Conservation (phyloP, 495 filamentous ascomycete genomes). For the Cenococcum geophilum region DNA sequence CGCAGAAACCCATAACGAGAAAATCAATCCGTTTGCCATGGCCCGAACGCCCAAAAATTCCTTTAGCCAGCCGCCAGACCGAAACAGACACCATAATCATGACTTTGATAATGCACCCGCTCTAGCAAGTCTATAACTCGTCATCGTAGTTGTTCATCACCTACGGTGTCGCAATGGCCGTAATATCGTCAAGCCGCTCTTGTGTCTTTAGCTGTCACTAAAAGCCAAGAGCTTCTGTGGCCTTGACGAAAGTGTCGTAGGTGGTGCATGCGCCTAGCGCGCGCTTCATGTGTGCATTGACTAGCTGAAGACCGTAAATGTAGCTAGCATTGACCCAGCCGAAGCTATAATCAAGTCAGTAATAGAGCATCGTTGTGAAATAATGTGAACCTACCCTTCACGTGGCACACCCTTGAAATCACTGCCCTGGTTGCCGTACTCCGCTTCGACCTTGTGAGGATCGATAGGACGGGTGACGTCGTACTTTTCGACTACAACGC, state of each 20-base stretch:
- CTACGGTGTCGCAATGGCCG: background rate
- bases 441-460: constrained; percentile 86
- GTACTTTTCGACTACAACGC: constrained; percentile 97
- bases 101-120: background rate
- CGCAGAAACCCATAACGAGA: background rate
- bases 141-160: background rate
- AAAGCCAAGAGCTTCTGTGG: constrained; percentile 37
- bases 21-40: background rate
- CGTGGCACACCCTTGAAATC: constrained; percentile 91
- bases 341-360: constrained; percentile 57
- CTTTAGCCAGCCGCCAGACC: background rate
- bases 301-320: constrained; percentile 76
- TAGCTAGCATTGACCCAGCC: constrained; percentile 99
- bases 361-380: constrained; percentile 1
- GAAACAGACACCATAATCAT: background rate
- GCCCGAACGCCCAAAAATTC: background rate
- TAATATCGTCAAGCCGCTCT: background rate
- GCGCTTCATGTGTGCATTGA: constrained; percentile 76
- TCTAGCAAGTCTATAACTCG: background rate
- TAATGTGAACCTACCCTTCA: constrained; percentile 65
- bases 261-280: constrained; percentile 78
- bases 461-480: constrained; percentile 85
- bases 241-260: constrained; percentile 66
- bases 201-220: background rate
- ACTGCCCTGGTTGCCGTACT: constrained; percentile 93